These are phyloP conservation scores for Penicillium waksmanii DNA, from an alignment of 495 filamentous ascomycete species.

Conservation along the genomic window DNA sequence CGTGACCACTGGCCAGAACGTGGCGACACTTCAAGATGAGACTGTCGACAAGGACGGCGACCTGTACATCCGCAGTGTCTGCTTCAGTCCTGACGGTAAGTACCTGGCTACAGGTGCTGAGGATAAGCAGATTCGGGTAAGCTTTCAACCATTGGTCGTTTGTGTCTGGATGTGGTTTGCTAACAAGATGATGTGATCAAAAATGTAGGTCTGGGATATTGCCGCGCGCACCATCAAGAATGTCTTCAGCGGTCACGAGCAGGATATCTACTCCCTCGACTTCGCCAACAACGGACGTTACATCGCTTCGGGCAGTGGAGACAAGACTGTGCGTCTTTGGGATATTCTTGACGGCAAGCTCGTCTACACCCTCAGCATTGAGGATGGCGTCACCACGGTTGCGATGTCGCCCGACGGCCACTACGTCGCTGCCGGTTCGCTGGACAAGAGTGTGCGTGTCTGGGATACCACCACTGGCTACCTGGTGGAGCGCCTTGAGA, in stretches of 20 bases:
- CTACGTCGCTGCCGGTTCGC: conserved; percentile 82
- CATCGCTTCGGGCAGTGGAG: conserved; percentile 87
- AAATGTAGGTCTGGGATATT: conserved; percentile 83
- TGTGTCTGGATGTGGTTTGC: not conserved
- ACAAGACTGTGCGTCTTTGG: conserved; percentile 88
- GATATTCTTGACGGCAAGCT: conserved; percentile 77
- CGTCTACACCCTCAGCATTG: conserved; percentile 77
- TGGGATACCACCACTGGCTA: conserved; percentile 85
- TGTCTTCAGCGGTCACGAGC: conserved; percentile 84
- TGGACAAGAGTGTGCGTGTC: conserved; percentile 89
- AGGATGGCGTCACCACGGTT: conserved; percentile 89
- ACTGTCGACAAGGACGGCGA: conserved; percentile 81
- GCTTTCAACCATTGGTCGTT: conserved; percentile 30
- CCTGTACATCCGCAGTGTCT: conserved; percentile 88
- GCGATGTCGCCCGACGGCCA: conserved; percentile 89
- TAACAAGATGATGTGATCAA: not conserved
- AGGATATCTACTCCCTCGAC: conserved; percentile 93
- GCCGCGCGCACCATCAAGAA: conserved; percentile 72
- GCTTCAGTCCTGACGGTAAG: conserved; percentile 89
- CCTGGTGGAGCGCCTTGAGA: conserved; percentile 81
- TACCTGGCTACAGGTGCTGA: conserved; percentile 89
- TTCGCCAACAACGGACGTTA: conserved; percentile 85
- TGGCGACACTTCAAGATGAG: conserved; percentile 81
- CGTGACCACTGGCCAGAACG: conserved; percentile 74
- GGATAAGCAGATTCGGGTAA: conserved; percentile 87